These are phyloP conservation scores for Nectriaceae sp. DNA, from an alignment of 2,329 filamentous ascomycete species.

Conservation along the genomic window DNA sequence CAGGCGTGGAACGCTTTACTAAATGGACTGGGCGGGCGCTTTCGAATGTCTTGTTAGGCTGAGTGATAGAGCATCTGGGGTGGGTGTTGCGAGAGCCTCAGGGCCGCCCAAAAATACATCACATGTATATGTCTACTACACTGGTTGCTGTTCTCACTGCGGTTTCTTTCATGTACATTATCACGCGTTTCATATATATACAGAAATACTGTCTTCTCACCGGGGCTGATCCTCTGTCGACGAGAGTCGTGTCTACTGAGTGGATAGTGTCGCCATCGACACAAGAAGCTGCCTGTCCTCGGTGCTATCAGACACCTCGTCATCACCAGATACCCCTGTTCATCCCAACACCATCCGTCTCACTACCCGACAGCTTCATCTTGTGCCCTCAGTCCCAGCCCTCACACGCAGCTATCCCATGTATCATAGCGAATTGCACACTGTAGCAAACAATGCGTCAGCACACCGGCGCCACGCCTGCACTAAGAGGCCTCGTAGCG, in stretches of 20 bases:
- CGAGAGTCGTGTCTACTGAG: no score
- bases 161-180: constrained; percentile 19
- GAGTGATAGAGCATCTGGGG: constrained; percentile 14
- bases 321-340: no score
- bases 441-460: constrained; percentile 21
- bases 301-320: no score
- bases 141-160: constrained; percentile 6
- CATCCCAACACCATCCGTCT: no score
- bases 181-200: constrained; percentile 17
- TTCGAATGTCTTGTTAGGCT: constrained; percentile 15
- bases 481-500: background rate
- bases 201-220: no score
- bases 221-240: no score
- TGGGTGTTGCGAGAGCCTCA: constrained; percentile 15
- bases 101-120: constrained; percentile 12
- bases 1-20: constrained; percentile 4
- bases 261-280: no score
- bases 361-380: no score
- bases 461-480: constrained; percentile 8
- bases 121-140: constrained; percentile 18
- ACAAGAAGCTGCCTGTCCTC: no score
- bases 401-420: no score
- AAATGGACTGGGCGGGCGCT: constrained; percentile 16
- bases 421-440: no score
- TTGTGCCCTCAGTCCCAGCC: no score